phyloP scores from a whole-genome alignment of 2,329 filamentous ascomycete species.

The Anthostomella pinea region DNA sequence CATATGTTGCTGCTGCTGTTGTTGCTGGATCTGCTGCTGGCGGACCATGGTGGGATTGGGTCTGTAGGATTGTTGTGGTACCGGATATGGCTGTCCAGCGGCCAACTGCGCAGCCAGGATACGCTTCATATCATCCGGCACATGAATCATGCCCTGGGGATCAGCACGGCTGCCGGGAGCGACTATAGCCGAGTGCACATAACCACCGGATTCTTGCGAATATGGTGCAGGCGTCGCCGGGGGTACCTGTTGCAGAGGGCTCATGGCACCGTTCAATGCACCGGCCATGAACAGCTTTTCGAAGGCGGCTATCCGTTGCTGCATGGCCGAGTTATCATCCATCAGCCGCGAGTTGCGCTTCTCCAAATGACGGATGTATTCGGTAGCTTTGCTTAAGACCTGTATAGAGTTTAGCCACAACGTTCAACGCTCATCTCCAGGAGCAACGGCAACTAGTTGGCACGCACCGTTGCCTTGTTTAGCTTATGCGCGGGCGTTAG shows the following conservation, averaged over 20 bases:
- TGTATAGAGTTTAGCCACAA: conserved; percentile 30
- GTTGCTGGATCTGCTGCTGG: conserved; percentile 56
- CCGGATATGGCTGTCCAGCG: conserved; percentile 50
- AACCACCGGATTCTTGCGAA: conserved; percentile 40
- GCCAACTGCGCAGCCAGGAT: conserved; percentile 58
- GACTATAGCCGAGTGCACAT: conserved; percentile 43
- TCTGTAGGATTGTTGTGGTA: conserved; percentile 38
- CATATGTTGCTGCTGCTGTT: conserved; percentile 45
- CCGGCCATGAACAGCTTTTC: conserved; percentile 77
- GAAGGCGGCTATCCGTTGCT: conserved; percentile 70
- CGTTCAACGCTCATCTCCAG: background rate
- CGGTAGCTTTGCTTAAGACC: conserved; percentile 89
- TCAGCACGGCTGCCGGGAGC: conserved; percentile 41
- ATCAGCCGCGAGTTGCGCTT: conserved; percentile 80
- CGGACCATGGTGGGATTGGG: conserved; percentile 45
- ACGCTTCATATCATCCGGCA: conserved; percentile 65
- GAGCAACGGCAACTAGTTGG: background rate
- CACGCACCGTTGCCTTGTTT: conserved; percentile 84
- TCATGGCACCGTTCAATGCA: conserved; percentile 63
- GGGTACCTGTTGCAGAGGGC: conserved; percentile 47
- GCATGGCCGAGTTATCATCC: conserved; percentile 78
- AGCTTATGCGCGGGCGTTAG: conserved; percentile 87
- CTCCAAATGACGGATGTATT: conserved; percentile 92
- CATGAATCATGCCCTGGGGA: conserved; percentile 59
- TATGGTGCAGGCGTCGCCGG: conserved; percentile 54